Evolutionary conservation across 352 stramenopile species (phyloP), one percentile per base, ranked within the genome.

Genomic region (Phytopythium litorale): DNA sequence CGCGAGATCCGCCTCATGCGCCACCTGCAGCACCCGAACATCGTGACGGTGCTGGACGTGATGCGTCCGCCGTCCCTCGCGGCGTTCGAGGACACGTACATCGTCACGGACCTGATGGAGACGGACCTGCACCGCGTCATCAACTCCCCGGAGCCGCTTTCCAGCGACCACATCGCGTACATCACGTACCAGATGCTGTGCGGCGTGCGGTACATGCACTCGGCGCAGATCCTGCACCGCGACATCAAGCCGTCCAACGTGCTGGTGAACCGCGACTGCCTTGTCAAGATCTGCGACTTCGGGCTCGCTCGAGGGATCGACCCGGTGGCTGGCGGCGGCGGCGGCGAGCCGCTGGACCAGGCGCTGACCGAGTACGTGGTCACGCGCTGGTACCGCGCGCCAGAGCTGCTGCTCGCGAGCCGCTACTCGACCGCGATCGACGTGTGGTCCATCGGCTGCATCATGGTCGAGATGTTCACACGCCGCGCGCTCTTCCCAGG

Each of bases 211-310:
- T 95, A 93, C 71, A 89, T 95, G 49, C 87, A 96, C 72, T 92
- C 82, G n/a, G 84, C 83, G n/a, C 68, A 88, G 49, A 85, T 96
- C 61, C 73, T 96, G 53, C 87, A 96, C 45, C 81, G 86, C 8
- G 97, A 99, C 69, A 91, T 99, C 28, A 99, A 99, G 68, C 97
- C 96, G 54, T 97, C 94, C 19, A 99, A 99, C 73, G 72, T 99
- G 43, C 79, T 99, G 12, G 96, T 99, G 67, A 98, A 97, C 69
- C 82, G 84, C 28, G 88, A 97, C 63, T 97, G 89, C 52, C 65
- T 92, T 4, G 76, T 97, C 15, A 96, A 96, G 67, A 72, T 97
- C 40, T 97, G 89, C 63, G 89, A 97, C 73, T 96, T 97, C 72
- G 89, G 89, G 7, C 70, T 97, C 7, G 89, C 90, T 37, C 78